Conservation (phyloP, 768 basidiomycete species). For the Favolaschia claudopus region DNA sequence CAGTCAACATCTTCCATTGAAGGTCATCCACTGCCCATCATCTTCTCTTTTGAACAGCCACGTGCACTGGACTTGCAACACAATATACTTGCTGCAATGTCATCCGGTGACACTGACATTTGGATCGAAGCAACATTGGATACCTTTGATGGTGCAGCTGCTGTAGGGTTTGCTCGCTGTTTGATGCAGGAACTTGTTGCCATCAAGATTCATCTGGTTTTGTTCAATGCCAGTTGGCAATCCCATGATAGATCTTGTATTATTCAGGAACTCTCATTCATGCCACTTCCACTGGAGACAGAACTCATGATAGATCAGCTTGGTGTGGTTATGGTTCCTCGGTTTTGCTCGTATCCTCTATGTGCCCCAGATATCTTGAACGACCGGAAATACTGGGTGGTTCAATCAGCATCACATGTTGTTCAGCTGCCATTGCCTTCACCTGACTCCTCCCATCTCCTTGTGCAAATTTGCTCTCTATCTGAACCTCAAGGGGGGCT, state of each 20-base stretch:
- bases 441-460: too few species aligned
- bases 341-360: background rate
- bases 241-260: background rate
- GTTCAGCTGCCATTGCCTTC: too few species aligned
- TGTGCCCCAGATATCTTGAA: too few species aligned
- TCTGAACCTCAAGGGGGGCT: constrained; percentile 3
- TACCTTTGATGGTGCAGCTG: background rate
- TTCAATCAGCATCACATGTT: too few species aligned
- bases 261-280: background rate
- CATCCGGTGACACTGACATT: too few species aligned
- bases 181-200: background rate
- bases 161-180: constrained; percentile 1
- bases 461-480: constrained; percentile 6
- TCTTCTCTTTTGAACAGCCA: too few species aligned
- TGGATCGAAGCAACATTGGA: background rate
- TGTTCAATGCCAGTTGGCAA: background rate
- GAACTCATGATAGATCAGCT: background rate
- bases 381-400: too few species aligned
- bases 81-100: too few species aligned
- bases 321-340: background rate
- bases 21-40: too few species aligned
- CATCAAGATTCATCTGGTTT: background rate
- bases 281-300: background rate
- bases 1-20: too few species aligned
- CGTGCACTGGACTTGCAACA: too few species aligned